Percentiles rank a stretch among this genome's conserved stretches.
Evolutionary conservation across 1,284 basidiomycete species (phyloP).

Genomic region (Naganishia cerealis): DNA sequence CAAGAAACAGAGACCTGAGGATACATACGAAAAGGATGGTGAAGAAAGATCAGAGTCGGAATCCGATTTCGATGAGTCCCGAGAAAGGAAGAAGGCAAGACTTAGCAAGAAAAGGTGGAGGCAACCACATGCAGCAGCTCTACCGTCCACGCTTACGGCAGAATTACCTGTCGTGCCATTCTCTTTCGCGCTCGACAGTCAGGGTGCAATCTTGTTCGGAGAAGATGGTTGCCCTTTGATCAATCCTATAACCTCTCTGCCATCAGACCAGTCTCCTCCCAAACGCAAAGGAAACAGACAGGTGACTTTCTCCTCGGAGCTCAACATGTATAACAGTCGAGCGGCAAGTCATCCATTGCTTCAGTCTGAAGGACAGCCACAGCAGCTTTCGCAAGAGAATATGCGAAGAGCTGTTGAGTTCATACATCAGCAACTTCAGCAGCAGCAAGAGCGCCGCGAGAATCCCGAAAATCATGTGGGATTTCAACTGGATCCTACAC

Average conservation of each 20-base stretch:
- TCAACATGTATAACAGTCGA: background rate
- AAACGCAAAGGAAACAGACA: conserved; percentile 15
- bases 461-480: conserved; percentile 6
- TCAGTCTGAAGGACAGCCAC: background rate
- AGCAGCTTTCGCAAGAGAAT: background rate
- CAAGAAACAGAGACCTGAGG: conserved; percentile 19
- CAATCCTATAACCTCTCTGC: conserved; percentile 4
- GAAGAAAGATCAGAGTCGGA: background rate
- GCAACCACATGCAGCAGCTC: background rate
- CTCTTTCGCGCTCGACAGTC: conserved; percentile 6
- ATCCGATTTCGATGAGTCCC: conserved; percentile 10
- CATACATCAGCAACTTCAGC: conserved; percentile 12
- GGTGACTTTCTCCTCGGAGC: conserved; percentile 14
- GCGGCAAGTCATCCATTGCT: background rate
- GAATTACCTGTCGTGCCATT: conserved; percentile 10
- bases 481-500: conserved; percentile 14
- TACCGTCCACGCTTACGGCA: background rate
- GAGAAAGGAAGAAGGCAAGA: conserved; percentile 27
- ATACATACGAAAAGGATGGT: conserved; percentile 4
- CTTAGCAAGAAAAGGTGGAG: background rate
- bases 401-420: conserved; percentile 7
- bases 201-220: conserved; percentile 6
- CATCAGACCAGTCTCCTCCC: background rate
- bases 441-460: background rate
- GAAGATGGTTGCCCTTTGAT: conserved; percentile 13